Conservation (phyloP, 2,329 filamentous ascomycete species). For the Stachybotrys chlorohalonatus region DNA sequence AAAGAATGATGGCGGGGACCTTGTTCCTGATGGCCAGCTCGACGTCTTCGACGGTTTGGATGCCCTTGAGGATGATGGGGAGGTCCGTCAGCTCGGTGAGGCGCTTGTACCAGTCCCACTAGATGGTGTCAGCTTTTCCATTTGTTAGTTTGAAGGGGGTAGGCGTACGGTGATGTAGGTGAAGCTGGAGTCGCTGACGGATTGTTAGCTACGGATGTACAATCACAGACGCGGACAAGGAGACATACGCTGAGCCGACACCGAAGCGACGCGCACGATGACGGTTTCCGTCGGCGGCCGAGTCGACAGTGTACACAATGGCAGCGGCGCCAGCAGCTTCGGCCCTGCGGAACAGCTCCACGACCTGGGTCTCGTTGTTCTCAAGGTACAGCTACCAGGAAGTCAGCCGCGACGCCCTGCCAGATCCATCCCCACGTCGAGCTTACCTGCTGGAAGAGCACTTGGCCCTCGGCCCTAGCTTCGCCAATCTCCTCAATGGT, state of each 20-base stretch:
- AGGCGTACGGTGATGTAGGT: slow-evolving; percentile 10
- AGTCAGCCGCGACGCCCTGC: no score
- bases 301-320: slow-evolving; percentile 29
- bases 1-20: slow-evolving; percentile 26
- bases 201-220: slow-evolving; percentile 6
- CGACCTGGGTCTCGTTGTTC: slow-evolving; percentile 22
- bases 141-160: background rate
- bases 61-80: slow-evolving; percentile 31
- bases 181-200: slow-evolving; percentile 12
- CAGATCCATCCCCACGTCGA: background rate
- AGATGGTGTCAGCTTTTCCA: background rate
- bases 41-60: slow-evolving; percentile 26
- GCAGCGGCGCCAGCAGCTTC: slow-evolving; percentile 24
- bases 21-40: slow-evolving; percentile 21
- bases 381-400: slow-evolving; percentile 12
- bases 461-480: slow-evolving; percentile 24
- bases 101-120: slow-evolving; percentile 28
- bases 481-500: slow-evolving; percentile 27
- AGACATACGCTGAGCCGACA: slow-evolving; percentile 23
- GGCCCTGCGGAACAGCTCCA: slow-evolving; percentile 18
- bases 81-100: slow-evolving; percentile 24
- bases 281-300: slow-evolving; percentile 27
- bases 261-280: slow-evolving; percentile 29
- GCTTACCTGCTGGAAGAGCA: slow-evolving; percentile 27
- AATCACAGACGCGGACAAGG: background rate